phyloP scores from a whole-genome alignment of 768 basidiomycete species.

The Agrocybe pediades region DNA sequence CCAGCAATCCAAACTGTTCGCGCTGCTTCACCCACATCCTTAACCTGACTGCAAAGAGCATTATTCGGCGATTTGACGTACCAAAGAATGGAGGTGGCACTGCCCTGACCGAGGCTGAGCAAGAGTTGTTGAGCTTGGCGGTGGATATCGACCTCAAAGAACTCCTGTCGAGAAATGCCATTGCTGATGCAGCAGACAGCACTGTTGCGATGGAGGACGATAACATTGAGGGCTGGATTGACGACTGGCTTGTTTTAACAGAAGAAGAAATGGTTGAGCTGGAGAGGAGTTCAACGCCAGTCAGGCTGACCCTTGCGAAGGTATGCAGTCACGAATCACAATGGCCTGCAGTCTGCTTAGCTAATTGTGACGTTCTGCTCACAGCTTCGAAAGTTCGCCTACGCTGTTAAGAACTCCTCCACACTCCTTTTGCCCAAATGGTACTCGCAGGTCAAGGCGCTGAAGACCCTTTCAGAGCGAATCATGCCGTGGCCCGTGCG shows the following conservation, averaged over 20 bases:
- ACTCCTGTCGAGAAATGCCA: not conserved
- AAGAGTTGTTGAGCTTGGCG: not conserved
- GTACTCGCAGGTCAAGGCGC: conserved; percentile 7
- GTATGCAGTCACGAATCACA: not conserved
- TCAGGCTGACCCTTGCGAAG: not conserved
- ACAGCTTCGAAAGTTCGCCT: conserved; percentile 24
- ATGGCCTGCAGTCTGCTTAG: not conserved
- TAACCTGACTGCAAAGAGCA: conserved; percentile 33
- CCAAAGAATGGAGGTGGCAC: conserved; percentile 4
- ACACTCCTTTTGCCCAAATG: conserved; percentile 13
- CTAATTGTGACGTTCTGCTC: conserved; percentile 8
- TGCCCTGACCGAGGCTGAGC: not conserved
- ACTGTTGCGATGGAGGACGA: no score
- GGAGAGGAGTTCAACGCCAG: not conserved
- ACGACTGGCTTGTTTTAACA: not conserved
- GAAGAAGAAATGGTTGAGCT: not conserved
- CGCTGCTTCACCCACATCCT: conserved; percentile 38
- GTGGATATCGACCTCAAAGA: not conserved
- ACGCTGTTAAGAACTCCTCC: conserved; percentile 10
- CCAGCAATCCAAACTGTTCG: conserved; percentile 20
- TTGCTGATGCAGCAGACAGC: no score
- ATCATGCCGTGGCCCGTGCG: conserved; percentile 32
- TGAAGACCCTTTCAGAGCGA: conserved; percentile 6
- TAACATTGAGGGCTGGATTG: not conserved
- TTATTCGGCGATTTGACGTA: conserved; percentile 30